Evolutionary conservation across 2,329 filamentous ascomycete genomes (phyloP), one percentile per base, ranked within the genome.

Genomic region (Botrytis sinoallii): DNA sequence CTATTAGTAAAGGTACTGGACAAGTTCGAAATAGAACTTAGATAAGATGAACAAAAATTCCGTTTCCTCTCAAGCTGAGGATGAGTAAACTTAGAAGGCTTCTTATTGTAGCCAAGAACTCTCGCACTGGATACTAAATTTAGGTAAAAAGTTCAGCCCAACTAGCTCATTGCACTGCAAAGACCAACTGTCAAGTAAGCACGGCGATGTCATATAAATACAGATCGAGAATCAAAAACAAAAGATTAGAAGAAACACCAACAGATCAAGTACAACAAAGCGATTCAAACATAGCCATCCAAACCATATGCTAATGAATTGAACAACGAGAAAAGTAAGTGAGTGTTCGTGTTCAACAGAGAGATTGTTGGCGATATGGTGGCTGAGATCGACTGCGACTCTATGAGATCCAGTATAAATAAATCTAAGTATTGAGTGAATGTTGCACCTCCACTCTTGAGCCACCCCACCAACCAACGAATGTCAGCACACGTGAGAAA

Each of bases 321-420:
- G 46, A 40, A 7, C n/a, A 12, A 52, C 32, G 22, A 52, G 44
- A 38, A 29, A 42, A 4, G 2, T 12, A n/a, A 38, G 29, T 35
- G 29, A n/a, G 12, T 67, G 32, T 38, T 67, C 64, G 22, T 67
- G 22, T 67, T 38, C 44, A 44, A 12, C 12, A 25, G 20, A 55
- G 55, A 38, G 16, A 20, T 4, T 14, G 32, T 67, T 67, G 35
- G 64, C n/a, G 44, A 38, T 48, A 35, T 67, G 29, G 65, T 67
- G 65, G 65, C 65, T 52, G 65, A 67, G 46, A 67, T 55, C 29
- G n/a, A n/a, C 46, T 67, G 65, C 46, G 46, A 67, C 44, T 14
- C 44, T 67, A 4, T 38, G 44, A 67, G 64, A 52, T 52, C 64
- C 64, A 35, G n/a, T 25, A 38, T 35, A 35, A 25, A 48, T 46